Conservation (phyloP, 306 rosid genomes). For the Calophaca sinica region DNA sequence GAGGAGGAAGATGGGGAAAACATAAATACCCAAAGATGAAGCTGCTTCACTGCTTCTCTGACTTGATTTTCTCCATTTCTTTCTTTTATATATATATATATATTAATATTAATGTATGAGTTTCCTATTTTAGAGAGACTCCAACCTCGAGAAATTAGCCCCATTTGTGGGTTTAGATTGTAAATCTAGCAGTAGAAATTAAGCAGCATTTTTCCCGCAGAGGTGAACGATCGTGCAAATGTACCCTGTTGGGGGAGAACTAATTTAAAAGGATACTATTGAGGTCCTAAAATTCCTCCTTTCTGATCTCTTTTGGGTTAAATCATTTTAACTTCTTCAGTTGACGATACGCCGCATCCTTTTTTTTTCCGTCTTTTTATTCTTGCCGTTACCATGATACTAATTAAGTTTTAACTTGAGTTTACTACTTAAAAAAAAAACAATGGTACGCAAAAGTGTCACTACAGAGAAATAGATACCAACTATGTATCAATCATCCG, state of each 20-base stretch:
- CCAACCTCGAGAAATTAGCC: constrained; percentile 54
- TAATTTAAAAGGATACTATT: constrained; percentile 35
- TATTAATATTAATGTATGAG: constrained; percentile 5
- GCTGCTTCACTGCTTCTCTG: constrained; percentile 89
- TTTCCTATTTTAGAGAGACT: constrained; percentile 48
- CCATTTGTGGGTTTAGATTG: constrained; percentile 55
- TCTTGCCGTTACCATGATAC: too few relatives aligned
- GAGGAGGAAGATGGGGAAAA: constrained; percentile 10
- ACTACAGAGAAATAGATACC: too few relatives aligned
- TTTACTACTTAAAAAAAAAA: too few relatives aligned
- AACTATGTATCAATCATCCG: too few relatives aligned
- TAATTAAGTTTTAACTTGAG: too few relatives aligned
- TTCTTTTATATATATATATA: not conserved
- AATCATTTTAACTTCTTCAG: not conserved
- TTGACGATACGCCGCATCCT: too few relatives aligned
- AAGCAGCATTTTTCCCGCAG: constrained; percentile 50
- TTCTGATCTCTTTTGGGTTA: constrained; percentile 3
- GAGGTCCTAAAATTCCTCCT: not conserved
- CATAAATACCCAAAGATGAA: constrained; percentile 58
- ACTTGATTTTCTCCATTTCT: constrained; percentile 35
- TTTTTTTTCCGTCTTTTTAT: too few relatives aligned
- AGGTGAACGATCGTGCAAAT: constrained; percentile 48
- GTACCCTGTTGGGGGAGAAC: constrained; percentile 61
- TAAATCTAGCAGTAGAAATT: constrained; percentile 45
- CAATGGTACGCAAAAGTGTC: too few relatives aligned